A percentile compares a stretch with the other conserved stretches of the same genome.
These are phyloP conservation scores for Pichia sp. DNA, from an alignment of 1,139 yeast genomes.

Conservation along the genomic window DNA sequence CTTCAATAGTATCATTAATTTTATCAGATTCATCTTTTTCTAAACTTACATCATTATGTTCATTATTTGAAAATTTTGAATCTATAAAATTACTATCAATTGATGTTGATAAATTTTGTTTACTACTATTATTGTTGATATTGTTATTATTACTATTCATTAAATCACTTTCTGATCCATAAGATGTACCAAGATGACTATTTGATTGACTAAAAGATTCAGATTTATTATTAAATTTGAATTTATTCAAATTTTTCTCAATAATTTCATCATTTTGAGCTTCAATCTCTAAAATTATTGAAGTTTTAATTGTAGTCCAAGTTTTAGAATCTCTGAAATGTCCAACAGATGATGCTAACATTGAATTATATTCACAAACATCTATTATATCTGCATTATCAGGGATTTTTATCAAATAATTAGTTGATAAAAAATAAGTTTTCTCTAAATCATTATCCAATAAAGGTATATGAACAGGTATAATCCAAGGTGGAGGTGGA, in stretches of 20 bases:
- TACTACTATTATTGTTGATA: too few relatives aligned
- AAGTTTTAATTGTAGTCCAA: constrained; percentile 59
- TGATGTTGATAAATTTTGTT: too few relatives aligned
- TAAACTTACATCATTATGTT: constrained; percentile 27
- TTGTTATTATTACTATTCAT: constrained; percentile 2
- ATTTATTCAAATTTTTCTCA: constrained; percentile 7
- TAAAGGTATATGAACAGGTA: constrained; percentile 39
- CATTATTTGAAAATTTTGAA: constrained; percentile 17
- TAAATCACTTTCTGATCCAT: constrained; percentile 18
- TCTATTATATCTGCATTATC: constrained; percentile 45
- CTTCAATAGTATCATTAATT: not conserved
- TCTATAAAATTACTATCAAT: not conserved
- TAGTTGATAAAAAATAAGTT: constrained; percentile 37
- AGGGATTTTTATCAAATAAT: constrained; percentile 39
- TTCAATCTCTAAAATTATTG: constrained; percentile 39
- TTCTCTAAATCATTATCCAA: constrained; percentile 37
- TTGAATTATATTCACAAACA: constrained; percentile 54
- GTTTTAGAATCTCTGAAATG: constrained; percentile 55
- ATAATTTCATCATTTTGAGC: constrained; percentile 4
- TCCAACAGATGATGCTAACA: constrained; percentile 48
- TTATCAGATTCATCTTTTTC: constrained; percentile 27
- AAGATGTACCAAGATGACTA: constrained; percentile 19
- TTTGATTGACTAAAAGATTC: constrained; percentile 7
- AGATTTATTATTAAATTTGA: constrained; percentile 6
- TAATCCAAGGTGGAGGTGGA: constrained; percentile 27